Conservation (phyloP, 1,284 basidiomycete genomes). For the Ganoderma lucidum region DNA sequence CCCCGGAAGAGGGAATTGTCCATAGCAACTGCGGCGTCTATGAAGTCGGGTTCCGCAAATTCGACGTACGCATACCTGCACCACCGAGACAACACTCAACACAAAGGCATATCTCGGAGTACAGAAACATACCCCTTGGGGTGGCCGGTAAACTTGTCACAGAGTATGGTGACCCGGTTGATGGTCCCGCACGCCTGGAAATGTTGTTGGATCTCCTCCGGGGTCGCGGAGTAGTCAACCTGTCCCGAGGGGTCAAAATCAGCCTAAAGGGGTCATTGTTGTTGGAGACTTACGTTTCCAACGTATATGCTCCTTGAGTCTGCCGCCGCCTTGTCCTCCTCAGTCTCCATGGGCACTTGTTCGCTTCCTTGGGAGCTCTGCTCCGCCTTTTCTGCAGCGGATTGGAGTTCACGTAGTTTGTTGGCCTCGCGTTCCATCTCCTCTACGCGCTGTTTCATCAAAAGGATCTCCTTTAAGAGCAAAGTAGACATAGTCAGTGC, state of each 20-base stretch:
- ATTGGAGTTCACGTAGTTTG: conserved; percentile 91
- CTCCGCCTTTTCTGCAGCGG: conserved; percentile 77
- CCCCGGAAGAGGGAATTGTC: conserved; percentile 97
- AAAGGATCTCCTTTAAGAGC: conserved; percentile 73
- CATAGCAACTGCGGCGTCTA: conserved; percentile 93
- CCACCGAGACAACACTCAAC: conserved; percentile 4
- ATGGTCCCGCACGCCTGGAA: conserved; percentile 98
- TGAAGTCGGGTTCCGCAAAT: conserved; percentile 94
- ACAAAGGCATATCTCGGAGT: neutral
- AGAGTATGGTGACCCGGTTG: conserved; percentile 98
- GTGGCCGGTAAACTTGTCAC: conserved; percentile 99
- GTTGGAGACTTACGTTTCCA: conserved; percentile 82
- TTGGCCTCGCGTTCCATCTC: conserved; percentile 94
- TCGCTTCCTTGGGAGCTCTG: conserved; percentile 43
- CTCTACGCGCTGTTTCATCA: conserved; percentile 93
- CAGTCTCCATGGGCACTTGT: conserved; percentile 68
- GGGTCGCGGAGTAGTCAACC: conserved; percentile 98
- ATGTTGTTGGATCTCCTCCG: conserved; percentile 98
- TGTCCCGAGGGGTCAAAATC: conserved; percentile 44
- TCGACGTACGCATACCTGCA: conserved; percentile 97
- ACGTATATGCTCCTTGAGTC: conserved; percentile 95
- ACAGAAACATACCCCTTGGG: conserved; percentile 87
- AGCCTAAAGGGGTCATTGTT: conserved; percentile 4
- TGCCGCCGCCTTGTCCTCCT: conserved; percentile 80
- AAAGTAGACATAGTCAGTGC: neutral